Percentiles rank a stretch among this genome's conserved stretches.
Evolutionary conservation across 768 basidiomycete species (phyloP).

Genomic region (Boletus rufocinnamomeus): DNA sequence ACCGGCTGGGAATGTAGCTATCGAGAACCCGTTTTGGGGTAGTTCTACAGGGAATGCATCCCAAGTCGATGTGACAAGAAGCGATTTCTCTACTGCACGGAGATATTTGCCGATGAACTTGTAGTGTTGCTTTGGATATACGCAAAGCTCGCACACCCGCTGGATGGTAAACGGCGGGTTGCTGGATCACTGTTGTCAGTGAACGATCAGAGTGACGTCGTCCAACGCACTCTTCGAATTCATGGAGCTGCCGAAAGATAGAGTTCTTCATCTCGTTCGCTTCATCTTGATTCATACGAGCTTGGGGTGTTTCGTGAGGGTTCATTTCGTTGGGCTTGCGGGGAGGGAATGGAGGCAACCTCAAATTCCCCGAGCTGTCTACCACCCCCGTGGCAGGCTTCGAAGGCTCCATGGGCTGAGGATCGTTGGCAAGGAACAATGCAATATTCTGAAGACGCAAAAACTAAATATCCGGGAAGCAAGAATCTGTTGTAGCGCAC

Average conservation of each 20-base stretch:
- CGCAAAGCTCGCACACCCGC: constrained; percentile 79
- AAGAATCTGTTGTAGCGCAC: constrained; percentile 37
- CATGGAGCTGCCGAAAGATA: constrained; percentile 67
- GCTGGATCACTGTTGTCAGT: constrained; percentile 28
- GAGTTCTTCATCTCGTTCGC: constrained; percentile 54
- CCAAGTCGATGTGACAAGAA: constrained; percentile 82
- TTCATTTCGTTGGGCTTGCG: constrained; percentile 52
- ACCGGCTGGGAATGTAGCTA: constrained; percentile 41
- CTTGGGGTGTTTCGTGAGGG: constrained; percentile 55
- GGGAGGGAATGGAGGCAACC: constrained; percentile 71
- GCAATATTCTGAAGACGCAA: constrained; percentile 46
- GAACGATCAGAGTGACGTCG: not conserved
- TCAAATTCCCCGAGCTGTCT: constrained; percentile 56
- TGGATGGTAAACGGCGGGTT: constrained; percentile 88
- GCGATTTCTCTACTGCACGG: constrained; percentile 78
- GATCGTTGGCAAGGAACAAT: constrained; percentile 44
- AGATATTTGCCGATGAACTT: constrained; percentile 82
- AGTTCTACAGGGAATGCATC: constrained; percentile 61
- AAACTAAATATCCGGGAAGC: not conserved
- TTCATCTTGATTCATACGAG: constrained; percentile 61
- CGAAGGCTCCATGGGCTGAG: constrained; percentile 44
- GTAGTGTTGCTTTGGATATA: constrained; percentile 71
- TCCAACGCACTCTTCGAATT: constrained; percentile 67
- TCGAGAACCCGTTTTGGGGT: constrained; percentile 32
- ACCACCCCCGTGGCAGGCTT: constrained; percentile 36